Conservation (phyloP, 495 filamentous ascomycete genomes). For the Trichoderma parareesei region DNA sequence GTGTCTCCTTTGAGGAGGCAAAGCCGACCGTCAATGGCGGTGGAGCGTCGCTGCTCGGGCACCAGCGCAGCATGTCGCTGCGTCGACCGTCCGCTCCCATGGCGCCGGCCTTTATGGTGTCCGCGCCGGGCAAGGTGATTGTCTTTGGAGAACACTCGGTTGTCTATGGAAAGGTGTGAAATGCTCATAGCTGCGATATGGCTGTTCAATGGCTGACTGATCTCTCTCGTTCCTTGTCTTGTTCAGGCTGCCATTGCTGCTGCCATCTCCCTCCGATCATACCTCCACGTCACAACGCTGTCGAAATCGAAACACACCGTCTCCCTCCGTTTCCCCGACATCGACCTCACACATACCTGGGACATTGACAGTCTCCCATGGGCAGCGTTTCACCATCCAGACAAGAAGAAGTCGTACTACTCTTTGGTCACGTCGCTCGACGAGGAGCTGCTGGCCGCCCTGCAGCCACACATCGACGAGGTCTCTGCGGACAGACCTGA, state of each 20-base stretch:
- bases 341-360: conserved; percentile 81
- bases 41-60: not conserved
- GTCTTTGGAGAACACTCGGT: conserved; percentile 96
- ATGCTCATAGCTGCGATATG: not conserved
- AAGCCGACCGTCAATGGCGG: conserved; percentile 10
- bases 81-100: conserved; percentile 50
- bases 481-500: conserved; percentile 58
- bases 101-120: conserved; percentile 92
- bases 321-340: conserved; percentile 79
- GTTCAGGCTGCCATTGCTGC: conserved; percentile 79
- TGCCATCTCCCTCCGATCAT: conserved; percentile 87
- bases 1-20: conserved; percentile 11
- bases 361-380: conserved; percentile 85
- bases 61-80: conserved; percentile 25
- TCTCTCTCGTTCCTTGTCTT: not conserved
- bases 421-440: conserved; percentile 79
- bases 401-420: conserved; percentile 90
- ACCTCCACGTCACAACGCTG: conserved; percentile 85
- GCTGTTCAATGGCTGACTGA: conserved; percentile 6
- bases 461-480: conserved; percentile 62
- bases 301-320: conserved; percentile 80
- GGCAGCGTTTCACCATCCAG: conserved; percentile 64
- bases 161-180: conserved; percentile 79
- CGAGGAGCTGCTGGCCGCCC: conserved; percentile 63
- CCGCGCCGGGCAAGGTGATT: conserved; percentile 94